Conservation (phyloP, 2,329 filamentous ascomycete genomes). For the Onygenales sp. region DNA sequence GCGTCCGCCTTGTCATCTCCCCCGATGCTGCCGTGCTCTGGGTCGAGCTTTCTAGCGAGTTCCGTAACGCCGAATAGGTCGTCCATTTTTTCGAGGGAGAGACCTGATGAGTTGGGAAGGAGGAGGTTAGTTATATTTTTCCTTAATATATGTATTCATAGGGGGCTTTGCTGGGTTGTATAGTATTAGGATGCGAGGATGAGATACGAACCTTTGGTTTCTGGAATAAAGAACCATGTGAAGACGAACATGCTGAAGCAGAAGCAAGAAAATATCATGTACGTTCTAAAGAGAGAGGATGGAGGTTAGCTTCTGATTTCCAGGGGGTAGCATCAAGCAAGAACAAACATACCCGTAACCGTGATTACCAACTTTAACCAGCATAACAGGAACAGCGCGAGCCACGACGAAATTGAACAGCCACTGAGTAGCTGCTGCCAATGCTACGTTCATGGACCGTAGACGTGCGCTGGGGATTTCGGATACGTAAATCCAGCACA, state of each 20-base stretch:
- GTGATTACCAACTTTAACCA: slow-evolving; percentile 43
- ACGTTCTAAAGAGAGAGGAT: slow-evolving; percentile 45
- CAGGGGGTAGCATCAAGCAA: background rate
- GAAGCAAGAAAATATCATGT: slow-evolving; percentile 60
- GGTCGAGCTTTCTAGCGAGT: slow-evolving; percentile 18
- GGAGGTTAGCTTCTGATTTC: slow-evolving; percentile 19
- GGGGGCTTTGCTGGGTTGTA: background rate
- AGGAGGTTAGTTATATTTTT: background rate
- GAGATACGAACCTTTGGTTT: slow-evolving; percentile 54
- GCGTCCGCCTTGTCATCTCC: slow-evolving; percentile 4
- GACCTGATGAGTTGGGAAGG: slow-evolving; percentile 15
- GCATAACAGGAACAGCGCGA: slow-evolving; percentile 58
- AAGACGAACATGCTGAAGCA: slow-evolving; percentile 57
- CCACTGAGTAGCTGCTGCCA: slow-evolving; percentile 62
- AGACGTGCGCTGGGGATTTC: slow-evolving; percentile 62
- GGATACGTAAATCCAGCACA: slow-evolving; percentile 63
- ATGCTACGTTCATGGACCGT: slow-evolving; percentile 56
- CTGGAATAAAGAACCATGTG: slow-evolving; percentile 60
- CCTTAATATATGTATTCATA: background rate
- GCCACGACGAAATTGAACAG: slow-evolving; percentile 67
- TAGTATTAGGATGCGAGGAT: slow-evolving; percentile 12
- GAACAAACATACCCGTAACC: slow-evolving; percentile 37
- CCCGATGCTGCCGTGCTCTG: slow-evolving; percentile 9
- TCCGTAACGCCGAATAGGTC: slow-evolving; percentile 55
- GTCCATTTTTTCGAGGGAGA: slow-evolving; percentile 55